Conservation (phyloP, 192 early-diverging fungal genomes). For the Rhizophagus prolifer region DNA sequence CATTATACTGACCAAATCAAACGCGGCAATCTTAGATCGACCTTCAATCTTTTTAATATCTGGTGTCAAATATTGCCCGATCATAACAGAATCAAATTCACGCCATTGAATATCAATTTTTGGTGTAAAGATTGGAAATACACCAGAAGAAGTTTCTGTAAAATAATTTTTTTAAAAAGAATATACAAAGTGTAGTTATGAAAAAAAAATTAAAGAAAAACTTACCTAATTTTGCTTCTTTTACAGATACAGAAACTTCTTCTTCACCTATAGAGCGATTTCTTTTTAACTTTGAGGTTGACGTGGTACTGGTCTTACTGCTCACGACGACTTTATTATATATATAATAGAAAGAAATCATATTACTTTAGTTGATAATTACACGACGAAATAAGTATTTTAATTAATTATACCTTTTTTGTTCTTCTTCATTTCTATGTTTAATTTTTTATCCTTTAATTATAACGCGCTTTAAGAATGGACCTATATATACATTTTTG, state of each 20-base stretch:
- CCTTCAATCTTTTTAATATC: conserved; percentile 1
- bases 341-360: background rate
- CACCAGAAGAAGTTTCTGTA: background rate
- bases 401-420: too few species aligned
- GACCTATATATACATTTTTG: too few species aligned
- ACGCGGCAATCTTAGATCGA: conserved; percentile 7
- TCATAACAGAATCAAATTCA: conserved; percentile 14
- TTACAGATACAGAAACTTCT: background rate
- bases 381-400: too few species aligned
- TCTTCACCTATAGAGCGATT: background rate
- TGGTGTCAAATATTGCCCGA: background rate
- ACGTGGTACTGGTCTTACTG: background rate
- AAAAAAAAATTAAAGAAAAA: background rate
- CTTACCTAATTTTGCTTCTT: conserved; percentile 9
- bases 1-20: conserved; percentile 24
- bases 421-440: too few species aligned
- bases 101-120: background rate
- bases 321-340: background rate
- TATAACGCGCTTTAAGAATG: too few species aligned
- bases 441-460: too few species aligned
- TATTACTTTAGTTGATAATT: background rate
- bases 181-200: background rate
- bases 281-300: background rate
- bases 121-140: conserved; percentile 12
- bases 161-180: background rate